These are phyloP conservation scores for Pichia californica DNA, from an alignment of 805 yeast species.

Conservation along the genomic window DNA sequence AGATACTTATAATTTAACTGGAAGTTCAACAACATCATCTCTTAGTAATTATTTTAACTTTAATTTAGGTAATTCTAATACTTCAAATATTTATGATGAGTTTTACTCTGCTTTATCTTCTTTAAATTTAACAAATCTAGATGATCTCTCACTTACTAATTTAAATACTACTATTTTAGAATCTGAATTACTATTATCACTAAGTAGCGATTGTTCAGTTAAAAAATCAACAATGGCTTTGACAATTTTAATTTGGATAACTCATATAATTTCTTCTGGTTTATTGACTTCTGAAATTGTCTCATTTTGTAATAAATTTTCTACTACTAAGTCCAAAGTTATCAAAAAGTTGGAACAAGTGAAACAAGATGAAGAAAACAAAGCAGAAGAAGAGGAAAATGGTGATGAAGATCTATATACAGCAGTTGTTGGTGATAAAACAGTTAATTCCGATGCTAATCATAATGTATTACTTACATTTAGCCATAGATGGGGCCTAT, in stretches of 20 bases:
- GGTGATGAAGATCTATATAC: background rate
- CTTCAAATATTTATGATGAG: slow-evolving; percentile 3
- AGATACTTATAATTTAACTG: slow-evolving; percentile 23
- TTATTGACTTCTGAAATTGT: slow-evolving; percentile 12
- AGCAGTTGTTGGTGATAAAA: too few relatives aligned
- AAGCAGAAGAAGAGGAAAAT: background rate
- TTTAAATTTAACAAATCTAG: slow-evolving; percentile 1
- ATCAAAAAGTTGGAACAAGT: background rate
- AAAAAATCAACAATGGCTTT: slow-evolving; percentile 19
- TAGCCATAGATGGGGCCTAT: slow-evolving; percentile 1
- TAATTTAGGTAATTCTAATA: slow-evolving; percentile 11
- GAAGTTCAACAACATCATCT: slow-evolving; percentile 9
- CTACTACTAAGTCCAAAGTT: background rate
- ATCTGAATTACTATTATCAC: slow-evolving; percentile 12
- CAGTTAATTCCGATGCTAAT: too few relatives aligned
- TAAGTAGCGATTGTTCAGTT: slow-evolving; percentile 17
- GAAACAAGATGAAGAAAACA: background rate
- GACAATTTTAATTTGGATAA: slow-evolving; percentile 12
- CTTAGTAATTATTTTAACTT: slow-evolving; percentile 16
- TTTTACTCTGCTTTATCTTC: background rate
- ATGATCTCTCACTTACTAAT: slow-evolving; percentile 8
- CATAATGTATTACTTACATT: background rate
- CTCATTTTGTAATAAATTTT: slow-evolving; percentile 12
- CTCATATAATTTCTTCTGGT: slow-evolving; percentile 15
- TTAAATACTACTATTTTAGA: slow-evolving; percentile 14